Evolutionary conservation across 768 basidiomycete genomes (phyloP).

Genomic region (Daedaleopsis nitida): DNA sequence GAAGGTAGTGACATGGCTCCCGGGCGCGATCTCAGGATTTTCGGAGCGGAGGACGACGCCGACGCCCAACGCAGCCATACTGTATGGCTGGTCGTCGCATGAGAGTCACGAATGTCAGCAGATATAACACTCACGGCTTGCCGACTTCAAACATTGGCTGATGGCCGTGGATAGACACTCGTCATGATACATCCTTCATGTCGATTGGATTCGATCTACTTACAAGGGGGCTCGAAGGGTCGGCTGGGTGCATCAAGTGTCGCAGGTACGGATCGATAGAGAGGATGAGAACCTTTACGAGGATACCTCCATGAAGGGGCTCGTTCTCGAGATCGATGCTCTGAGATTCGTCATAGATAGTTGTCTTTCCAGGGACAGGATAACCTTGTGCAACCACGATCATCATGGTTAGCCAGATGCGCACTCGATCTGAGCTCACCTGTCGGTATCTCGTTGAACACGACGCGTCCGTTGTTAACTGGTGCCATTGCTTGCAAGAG

Average conservation of each 20-base stretch:
- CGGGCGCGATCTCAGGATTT: constrained; percentile 21
- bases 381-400: constrained; percentile 20
- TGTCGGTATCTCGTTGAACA: constrained; percentile 31
- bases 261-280: constrained; percentile 29
- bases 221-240: constrained; percentile 17
- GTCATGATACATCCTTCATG: too few relatives aligned
- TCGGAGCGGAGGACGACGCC: constrained; percentile 31
- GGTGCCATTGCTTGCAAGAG: constrained; percentile 16
- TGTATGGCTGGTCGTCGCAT: not conserved
- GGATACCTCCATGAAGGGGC: constrained; percentile 30
- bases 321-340: constrained; percentile 31
- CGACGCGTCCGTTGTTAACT: constrained; percentile 28
- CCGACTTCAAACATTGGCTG: constrained; percentile 25
- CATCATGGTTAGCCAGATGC: not conserved
- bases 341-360: constrained; percentile 28
- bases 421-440: constrained; percentile 17
- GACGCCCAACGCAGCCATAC: constrained; percentile 23
- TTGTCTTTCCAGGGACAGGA: constrained; percentile 32
- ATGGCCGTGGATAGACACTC: not conserved
- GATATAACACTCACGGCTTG: constrained; percentile 27
- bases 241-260: constrained; percentile 20
- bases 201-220: not conserved
- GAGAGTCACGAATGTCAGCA: not conserved
- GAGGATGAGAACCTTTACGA: constrained; percentile 29
- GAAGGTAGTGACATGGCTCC: constrained; percentile 27